Evolutionary conservation across 192 early-diverging fungal genomes (phyloP), one percentile per base, ranked within the genome.

Genomic region (Linnemannia exigua): DNA sequence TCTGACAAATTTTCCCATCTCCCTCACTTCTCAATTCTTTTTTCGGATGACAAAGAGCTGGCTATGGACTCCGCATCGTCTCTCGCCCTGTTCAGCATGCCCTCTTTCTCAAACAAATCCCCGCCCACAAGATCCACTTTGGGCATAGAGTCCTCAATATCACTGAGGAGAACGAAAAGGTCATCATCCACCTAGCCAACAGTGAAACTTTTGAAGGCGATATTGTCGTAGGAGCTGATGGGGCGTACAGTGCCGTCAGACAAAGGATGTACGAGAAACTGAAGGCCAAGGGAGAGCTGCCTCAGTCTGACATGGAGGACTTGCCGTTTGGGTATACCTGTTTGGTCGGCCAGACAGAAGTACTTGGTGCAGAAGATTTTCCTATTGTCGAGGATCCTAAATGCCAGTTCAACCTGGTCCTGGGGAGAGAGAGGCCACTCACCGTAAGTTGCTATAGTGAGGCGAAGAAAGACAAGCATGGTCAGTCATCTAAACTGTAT

Each of bases 151-250:
- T 77, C 33, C 22, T 69, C 4, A 35, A n/a, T 0, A 50, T 77
- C 67, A 20, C 17, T 16, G 50, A 77, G 11, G 67, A 77, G 9
- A 16, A 67, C 15, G 67, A 77, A 4, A 52, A 36, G 7, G 75
- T 69, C 47, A 48, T 50, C 5, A 69, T 77, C 20, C 75, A 52
- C 7, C 47, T 46, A 11, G 25, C 41, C 8, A 61, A 77, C 33
- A 77, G 69, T 19, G 67, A 41, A 5, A 14, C 17, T 19, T 77
- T 69, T 28, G 35, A 77, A n/a, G 61, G 75, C 19, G 75, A 77
- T n/a, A 51, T 77, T 33, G 44, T 77, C 4, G 51, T 77, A 9
- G 75, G 75, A 6, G 75, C 75, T 1, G 75, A 77, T 69, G 75
- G 75, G 14, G 75, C 75, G 6, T 77, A 77, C 47, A 67, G 61